Evolutionary conservation across 495 filamentous ascomycete genomes (phyloP), one percentile per base, ranked within the genome.

Genomic region (Xylaria castorea): DNA sequence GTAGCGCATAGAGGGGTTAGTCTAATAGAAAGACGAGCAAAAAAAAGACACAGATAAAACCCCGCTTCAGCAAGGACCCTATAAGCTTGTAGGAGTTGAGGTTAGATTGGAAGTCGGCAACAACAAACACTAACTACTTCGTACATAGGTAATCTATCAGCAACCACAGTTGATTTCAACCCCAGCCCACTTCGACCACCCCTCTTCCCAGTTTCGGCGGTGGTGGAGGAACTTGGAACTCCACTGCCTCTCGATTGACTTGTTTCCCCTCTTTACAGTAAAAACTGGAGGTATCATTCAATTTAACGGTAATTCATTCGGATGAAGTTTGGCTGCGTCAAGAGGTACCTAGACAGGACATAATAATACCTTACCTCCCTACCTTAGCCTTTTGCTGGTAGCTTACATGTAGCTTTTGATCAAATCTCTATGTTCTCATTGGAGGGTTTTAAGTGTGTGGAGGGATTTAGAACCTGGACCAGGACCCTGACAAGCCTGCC

Each of bases 281-380:
- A 42, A 42, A 12, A 58, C 25, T 27, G 50, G 30, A 25, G 51
- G 66, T 55, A 25, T 1, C 46, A 50, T 66, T 40, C 30, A 66
- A 50, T 48, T 40, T 66, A 48, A 32, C n/a, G 14, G 32, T 30
- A 68, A 40, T 57, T 68, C 66, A 18, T 11, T 68, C 66, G 66
- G 66, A 44, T 55, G 66, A 57, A 57, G 44, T 68, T 51, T 40
- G 27, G 66, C 30, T 11, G 55, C 44, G 61, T 58, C n/a, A 25
- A 36, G 12, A n/a, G 36, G 66, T 51, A 14, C 38, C 30, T 69
- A 9, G 51, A 68, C 25, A 30, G 62, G 38, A 20, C 27, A 30
- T 18, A 4, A n/a, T 25, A 44, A 16, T 48, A 32, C 7, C 25
- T 65, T 48, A 46, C 42, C 62, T 65, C 46, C 61, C 62, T 65